Evolutionary conservation across 768 basidiomycete species (phyloP).

Genomic region (Boletellus ananiceps): DNA sequence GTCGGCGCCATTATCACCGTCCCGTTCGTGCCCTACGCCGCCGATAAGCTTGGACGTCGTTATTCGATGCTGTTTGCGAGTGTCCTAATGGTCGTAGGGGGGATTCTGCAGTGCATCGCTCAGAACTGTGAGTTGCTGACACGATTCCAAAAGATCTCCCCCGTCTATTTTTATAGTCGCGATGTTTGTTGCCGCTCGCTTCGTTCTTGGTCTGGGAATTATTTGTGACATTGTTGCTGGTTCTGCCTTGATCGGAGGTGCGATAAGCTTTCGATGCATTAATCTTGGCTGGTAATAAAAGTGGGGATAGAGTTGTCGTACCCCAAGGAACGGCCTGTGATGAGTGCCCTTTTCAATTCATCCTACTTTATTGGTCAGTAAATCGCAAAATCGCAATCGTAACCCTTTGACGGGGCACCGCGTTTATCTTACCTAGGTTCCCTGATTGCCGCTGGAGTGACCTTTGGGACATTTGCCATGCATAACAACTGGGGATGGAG

Average conservation of each 20-base stretch:
- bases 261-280: neutral
- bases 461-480: conserved; percentile 62
- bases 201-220: neutral
- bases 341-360: neutral
- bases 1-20: neutral
- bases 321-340: conserved; percentile 10
- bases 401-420: neutral
- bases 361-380: conserved; percentile 3
- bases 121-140: neutral
- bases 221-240: conserved; percentile 5
- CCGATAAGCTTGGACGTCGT: neutral
- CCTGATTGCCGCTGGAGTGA: conserved; percentile 42
- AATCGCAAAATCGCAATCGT: neutral
- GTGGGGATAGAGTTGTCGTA: conserved; percentile 7
- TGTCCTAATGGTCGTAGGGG: neutral
- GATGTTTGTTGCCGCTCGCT: conserved; percentile 7
- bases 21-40: neutral
- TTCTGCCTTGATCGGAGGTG: conserved; percentile 7
- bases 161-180: neutral
- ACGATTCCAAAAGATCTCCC: neutral
- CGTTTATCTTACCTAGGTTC: conserved; percentile 5
- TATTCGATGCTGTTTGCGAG: neutral
- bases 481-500: conserved; percentile 59
- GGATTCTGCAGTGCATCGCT: neutral
- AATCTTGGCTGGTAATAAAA: neutral